phyloP scores from a whole-genome alignment of 75 land plant genomes.

The Pseudotsuga menziesii region DNA sequence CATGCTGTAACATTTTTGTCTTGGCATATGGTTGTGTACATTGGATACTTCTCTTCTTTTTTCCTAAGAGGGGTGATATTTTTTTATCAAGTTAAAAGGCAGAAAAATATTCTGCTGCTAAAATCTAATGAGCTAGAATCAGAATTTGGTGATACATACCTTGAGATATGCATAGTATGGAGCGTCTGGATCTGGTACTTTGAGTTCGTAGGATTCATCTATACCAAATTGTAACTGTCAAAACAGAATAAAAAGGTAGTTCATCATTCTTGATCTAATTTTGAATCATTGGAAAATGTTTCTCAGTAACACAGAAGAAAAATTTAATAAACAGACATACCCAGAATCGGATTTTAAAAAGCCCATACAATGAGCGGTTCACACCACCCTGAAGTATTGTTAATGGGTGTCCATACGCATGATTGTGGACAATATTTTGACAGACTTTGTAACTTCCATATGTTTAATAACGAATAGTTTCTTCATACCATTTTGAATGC shows the following conservation, averaged over 20 bases:
- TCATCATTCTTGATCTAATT: neutral
- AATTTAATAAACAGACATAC: neutral
- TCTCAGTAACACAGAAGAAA: neutral
- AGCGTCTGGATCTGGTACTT: slow-evolving; percentile 17
- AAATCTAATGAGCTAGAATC: neutral
- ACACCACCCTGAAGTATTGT: no score
- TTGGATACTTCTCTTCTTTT: no score
- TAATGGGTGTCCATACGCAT: no score
- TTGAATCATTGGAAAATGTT: neutral
- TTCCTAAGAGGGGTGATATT: no score
- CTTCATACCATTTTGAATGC: no score
- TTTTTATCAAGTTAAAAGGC: neutral
- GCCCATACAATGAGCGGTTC: no score
- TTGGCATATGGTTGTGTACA: neutral
- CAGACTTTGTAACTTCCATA: no score
- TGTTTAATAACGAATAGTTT: no score
- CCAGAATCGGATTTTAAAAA: neutral
- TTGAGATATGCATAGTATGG: slow-evolving; percentile 18
- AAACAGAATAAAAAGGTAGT: slow-evolving; percentile 1
- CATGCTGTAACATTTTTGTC: neutral
- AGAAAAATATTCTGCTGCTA: neutral
- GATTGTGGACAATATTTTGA: no score
- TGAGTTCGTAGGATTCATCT: slow-evolving; percentile 26
- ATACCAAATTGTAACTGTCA: slow-evolving; percentile 23
- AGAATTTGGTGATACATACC: slow-evolving; percentile 6